Evolutionary conservation across 2,329 filamentous ascomycete species (phyloP).

Genomic region (Polychaeton citri): DNA sequence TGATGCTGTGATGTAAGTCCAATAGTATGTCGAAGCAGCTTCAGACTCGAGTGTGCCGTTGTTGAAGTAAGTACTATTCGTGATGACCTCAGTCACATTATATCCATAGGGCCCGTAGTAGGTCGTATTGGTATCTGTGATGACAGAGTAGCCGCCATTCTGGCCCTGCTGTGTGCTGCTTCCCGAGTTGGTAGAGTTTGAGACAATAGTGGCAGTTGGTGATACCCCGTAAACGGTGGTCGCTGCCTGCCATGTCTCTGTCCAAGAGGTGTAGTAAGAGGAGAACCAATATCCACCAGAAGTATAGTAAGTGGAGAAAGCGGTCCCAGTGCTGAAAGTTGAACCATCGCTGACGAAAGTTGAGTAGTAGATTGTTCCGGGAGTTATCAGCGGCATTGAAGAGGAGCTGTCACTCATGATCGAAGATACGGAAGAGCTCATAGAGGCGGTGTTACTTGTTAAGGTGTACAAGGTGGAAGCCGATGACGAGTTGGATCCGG

Average conservation of each 20-base stretch:
- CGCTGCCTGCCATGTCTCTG: constrained; percentile 14
- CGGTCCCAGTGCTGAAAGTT: constrained; percentile 18
- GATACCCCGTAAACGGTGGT: constrained; percentile 18
- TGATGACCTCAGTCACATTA: constrained; percentile 12
- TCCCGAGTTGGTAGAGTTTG: too few relatives aligned
- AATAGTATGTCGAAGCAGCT: constrained; percentile 13
- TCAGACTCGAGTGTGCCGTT: constrained; percentile 13
- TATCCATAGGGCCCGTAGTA: constrained; percentile 6
- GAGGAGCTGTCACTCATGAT: constrained; percentile 16
- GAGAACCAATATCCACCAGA: constrained; percentile 16
- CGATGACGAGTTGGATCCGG: constrained; percentile 14
- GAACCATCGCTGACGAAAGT: constrained; percentile 17
- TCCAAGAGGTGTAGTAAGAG: constrained; percentile 17
- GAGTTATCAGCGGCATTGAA: constrained; percentile 17
- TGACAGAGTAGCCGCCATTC: too few relatives aligned
- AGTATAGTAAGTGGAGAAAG: constrained; percentile 16
- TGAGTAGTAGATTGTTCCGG: constrained; percentile 13
- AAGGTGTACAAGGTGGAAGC: constrained; percentile 8
- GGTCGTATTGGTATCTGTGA: constrained; percentile 8
- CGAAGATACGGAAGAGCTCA: constrained; percentile 15
- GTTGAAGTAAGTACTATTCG: too few relatives aligned
- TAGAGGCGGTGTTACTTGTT: constrained; percentile 8
- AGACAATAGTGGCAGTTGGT: too few relatives aligned
- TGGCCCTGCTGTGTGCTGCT: too few relatives aligned
- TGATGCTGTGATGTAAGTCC: too few relatives aligned